phyloP scores from a whole-genome alignment of 2,329 filamentous ascomycete genomes.

The Colletotrichum simmondsii region DNA sequence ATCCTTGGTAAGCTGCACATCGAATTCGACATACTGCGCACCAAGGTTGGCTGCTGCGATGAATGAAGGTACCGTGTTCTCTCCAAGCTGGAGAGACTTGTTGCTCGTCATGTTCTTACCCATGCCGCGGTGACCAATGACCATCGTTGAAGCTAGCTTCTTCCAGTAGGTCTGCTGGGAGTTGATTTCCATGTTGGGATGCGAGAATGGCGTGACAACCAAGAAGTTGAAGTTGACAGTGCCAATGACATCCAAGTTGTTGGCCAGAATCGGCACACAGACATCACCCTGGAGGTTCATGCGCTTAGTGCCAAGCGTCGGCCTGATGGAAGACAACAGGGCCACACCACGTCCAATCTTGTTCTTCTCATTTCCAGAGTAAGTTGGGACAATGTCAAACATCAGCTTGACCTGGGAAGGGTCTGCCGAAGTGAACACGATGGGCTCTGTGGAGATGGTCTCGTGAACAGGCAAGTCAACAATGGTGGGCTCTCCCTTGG shows the following conservation, averaged over 20 bases:
- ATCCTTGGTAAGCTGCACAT: conserved; percentile 98
- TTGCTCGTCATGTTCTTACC: conserved; percentile 90
- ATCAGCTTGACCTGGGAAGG: conserved; percentile 85
- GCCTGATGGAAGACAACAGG: conserved; percentile 86
- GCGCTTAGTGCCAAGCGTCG: conserved; percentile 83
- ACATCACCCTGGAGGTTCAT: conserved; percentile 93
- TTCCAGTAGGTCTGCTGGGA: conserved; percentile 97
- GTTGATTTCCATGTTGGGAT: conserved; percentile 92
- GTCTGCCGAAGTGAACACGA: conserved; percentile 86
- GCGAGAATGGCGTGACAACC: conserved; percentile 92
- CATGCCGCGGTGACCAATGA: conserved; percentile 77
- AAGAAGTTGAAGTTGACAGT: conserved; percentile 97
- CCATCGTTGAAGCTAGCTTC: conserved; percentile 88
- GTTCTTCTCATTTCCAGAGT: conserved; percentile 88
- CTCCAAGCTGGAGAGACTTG: conserved; percentile 90
- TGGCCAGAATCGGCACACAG: conserved; percentile 89
- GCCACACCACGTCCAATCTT: conserved; percentile 92
- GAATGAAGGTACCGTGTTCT: conserved; percentile 96
- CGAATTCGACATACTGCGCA: conserved; percentile 79
- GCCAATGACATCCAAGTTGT: conserved; percentile 89
- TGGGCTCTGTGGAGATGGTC: conserved; percentile 91
- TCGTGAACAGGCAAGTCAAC: conserved; percentile 95
- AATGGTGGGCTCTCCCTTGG: conserved; percentile 85
- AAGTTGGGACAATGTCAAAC: conserved; percentile 96
- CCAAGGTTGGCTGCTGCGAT: conserved; percentile 95